Base-by-base conservation (phyloP, 2,329 filamentous ascomycete species). In the Xylaria sp. region DNA sequence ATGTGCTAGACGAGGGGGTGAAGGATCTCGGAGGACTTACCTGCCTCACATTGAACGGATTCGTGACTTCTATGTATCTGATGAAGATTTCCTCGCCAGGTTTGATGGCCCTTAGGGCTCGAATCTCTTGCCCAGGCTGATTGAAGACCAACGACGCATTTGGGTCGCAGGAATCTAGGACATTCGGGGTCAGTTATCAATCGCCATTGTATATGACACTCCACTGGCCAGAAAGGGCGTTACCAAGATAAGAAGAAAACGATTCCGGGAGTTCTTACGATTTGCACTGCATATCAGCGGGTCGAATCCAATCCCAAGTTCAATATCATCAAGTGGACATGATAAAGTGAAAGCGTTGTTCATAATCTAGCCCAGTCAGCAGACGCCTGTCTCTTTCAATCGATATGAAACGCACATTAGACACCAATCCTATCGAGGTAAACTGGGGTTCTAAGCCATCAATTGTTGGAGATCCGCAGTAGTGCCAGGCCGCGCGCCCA, bases 61-160 rank as follows among this genome's bases (percentile, higher is more conserved):
- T 81, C 2, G 82, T 83, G 40, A 76, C 76, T 66, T 86, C 84
- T 60, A 83, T 77, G 72, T 87, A 87, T 23, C 81, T 83, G 68
- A 86, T 82, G 68, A 80, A 81, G 42, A 87, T 80, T 71, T 87
- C 84, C 49, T 85, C 82, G 59, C 82, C 84, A 66, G 81, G 81
- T 40, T 79, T 79, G 72, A 87, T 85, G 1, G 81, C 78, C 49
- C 74, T 79, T 1, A 85, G 75, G 3, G 84, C 81, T 20, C 84
- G 81, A 10, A 86, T 74, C 13, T 81, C 73, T 3, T 82, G 73
- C 60, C 74, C 72, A 0, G 83, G 79, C 36, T 84, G 83, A 69
- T 86, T 83, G 78, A 85, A 84, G 61, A 83, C 78, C 10, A 84
- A 75, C 42, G 79, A 80, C 5, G 81, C 81, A 64, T 86, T 87